These are phyloP conservation scores for Brassica cretica DNA, from an alignment of 345 rosid species.

Conservation along the genomic window DNA sequence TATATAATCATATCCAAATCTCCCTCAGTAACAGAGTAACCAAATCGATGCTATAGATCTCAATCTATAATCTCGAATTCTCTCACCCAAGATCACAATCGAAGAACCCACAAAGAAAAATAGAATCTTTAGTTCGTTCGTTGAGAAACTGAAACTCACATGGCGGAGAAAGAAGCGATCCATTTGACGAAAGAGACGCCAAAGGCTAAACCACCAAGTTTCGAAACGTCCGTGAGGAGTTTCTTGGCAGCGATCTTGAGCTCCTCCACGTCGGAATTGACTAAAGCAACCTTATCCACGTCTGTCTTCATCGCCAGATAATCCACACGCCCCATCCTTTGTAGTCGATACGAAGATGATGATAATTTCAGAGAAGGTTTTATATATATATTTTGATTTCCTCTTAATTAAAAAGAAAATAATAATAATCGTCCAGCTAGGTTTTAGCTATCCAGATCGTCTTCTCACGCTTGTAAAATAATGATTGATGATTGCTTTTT, in stretches of 20 bases:
- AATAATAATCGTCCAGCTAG: conserved; percentile 1
- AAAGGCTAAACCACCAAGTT: conserved; percentile 67
- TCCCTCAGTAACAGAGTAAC: conserved; percentile 4
- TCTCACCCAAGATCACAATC: conserved; percentile 3
- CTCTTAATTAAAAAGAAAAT: background rate
- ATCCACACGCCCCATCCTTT: conserved; percentile 56
- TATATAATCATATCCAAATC: background rate
- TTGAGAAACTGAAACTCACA: conserved; percentile 40
- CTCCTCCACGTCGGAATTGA: conserved; percentile 58
- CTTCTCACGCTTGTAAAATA: background rate
- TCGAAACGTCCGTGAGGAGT: conserved; percentile 55
- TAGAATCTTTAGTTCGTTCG: background rate
- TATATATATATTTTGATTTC: background rate
- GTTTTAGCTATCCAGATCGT: background rate
- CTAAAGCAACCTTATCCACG: conserved; percentile 42
- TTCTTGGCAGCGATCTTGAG: conserved; percentile 60
- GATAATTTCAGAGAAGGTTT: background rate
- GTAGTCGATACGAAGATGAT: too few species aligned
- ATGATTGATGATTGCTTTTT: background rate
- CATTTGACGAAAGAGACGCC: conserved; percentile 80
- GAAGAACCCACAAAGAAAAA: background rate
- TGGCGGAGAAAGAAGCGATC: conserved; percentile 79
- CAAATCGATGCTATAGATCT: background rate
- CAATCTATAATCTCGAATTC: background rate
- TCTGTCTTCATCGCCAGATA: conserved; percentile 71